phyloP scores from a whole-genome alignment of 139 green algal genomes.

The Tetraselmis chui region DNA sequence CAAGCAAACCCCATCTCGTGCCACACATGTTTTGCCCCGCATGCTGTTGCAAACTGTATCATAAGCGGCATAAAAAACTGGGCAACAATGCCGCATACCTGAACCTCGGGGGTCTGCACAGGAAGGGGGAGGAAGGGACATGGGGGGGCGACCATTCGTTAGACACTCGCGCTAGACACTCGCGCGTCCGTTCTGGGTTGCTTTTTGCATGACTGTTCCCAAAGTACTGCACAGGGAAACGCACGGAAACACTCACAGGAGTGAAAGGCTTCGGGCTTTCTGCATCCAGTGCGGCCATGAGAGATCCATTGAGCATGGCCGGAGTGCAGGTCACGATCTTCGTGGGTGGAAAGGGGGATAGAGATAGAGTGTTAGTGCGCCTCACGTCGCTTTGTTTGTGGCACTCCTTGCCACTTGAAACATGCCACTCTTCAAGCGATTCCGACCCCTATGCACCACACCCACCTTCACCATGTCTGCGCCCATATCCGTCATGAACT shows the following conservation, averaged over 20 bases:
- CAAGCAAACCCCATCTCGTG: no score
- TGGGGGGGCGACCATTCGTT: not conserved
- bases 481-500: conserved; percentile 29
- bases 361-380: not conserved
- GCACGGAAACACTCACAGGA: not conserved
- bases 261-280: no score
- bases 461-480: conserved; percentile 38
- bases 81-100: not conserved
- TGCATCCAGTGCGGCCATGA: not conserved
- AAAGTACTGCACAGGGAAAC: not conserved
- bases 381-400: not conserved
- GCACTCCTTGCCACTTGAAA: not conserved
- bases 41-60: not conserved
- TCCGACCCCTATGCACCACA: no score
- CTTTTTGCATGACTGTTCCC: no score
- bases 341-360: not conserved
- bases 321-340: not conserved
- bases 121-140: no score
- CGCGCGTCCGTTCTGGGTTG: no score
- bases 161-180: not conserved
- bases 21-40: not conserved
- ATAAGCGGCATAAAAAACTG: no score
- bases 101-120: not conserved
- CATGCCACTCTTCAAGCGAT: not conserved
- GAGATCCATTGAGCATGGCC: not conserved